Percentiles rank a stretch among this genome's conserved stretches.
Conservation (phyloP, 768 basidiomycete genomes). For the Collybiopsis luxurians region DNA sequence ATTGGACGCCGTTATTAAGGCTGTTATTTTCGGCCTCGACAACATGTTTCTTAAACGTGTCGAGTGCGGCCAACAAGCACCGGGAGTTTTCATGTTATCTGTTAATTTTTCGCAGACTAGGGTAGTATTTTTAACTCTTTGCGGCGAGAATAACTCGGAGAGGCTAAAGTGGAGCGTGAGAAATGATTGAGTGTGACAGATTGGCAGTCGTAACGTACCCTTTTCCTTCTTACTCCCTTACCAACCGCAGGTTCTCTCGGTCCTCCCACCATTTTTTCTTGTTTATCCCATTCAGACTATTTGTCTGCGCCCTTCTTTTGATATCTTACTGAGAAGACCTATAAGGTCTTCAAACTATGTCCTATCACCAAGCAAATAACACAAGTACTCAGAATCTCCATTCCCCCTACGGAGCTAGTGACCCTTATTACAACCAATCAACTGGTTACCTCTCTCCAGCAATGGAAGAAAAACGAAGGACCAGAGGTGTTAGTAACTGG, state of each 20-base stretch:
- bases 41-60: no score
- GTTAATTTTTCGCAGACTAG: no score
- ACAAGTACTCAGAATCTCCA: slow-evolving; percentile 1
- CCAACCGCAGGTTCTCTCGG: background rate
- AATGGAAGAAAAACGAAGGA: slow-evolving; percentile 37
- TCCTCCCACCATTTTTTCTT: background rate
- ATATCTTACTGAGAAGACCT: background rate
- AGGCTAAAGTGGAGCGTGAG: background rate
- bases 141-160: background rate
- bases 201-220: background rate
- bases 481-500: slow-evolving; percentile 58
- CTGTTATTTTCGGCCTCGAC: no score
- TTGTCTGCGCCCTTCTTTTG: slow-evolving; percentile 8
- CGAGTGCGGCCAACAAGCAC: no score
- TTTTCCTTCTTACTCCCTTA: background rate
- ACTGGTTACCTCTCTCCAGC: slow-evolving; percentile 64
- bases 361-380: slow-evolving; percentile 5
- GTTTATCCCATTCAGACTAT: slow-evolving; percentile 2
- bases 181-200: background rate
- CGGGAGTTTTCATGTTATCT: no score
- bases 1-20: no score
- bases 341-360: slow-evolving; percentile 3
- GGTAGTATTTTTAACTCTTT: no score
- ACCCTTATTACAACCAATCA: slow-evolving; percentile 69
- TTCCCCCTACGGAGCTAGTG: slow-evolving; percentile 51